Conservation (phyloP, 2,329 filamentous ascomycete genomes). For the Trichoderma sp. region DNA sequence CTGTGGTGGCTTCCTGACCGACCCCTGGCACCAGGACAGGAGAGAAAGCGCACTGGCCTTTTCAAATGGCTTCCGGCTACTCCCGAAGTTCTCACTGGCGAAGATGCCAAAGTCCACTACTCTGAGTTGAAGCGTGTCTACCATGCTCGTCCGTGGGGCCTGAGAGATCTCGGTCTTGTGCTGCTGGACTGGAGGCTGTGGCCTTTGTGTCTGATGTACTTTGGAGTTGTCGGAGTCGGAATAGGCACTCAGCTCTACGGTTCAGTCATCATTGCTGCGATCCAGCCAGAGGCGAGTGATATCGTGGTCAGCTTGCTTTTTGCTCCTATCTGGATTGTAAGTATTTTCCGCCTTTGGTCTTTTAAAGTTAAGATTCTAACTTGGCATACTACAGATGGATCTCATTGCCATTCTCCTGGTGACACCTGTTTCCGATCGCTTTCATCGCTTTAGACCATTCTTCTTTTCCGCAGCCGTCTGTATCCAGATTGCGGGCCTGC, state of each 20-base stretch:
- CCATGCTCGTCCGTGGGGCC: conserved; percentile 69
- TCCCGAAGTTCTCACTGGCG: conserved; percentile 70
- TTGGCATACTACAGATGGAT: conserved; percentile 63
- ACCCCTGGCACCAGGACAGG: conserved; percentile 71
- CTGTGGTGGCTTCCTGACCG: conserved; percentile 92
- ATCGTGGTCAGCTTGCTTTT: conserved; percentile 80
- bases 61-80: conserved; percentile 67
- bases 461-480: conserved; percentile 78
- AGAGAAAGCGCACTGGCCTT: conserved; percentile 51
- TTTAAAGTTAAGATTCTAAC: neutral
- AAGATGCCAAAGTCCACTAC: conserved; percentile 81
- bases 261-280: conserved; percentile 80
- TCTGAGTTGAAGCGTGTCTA: conserved; percentile 80
- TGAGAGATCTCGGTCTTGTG: conserved; percentile 69
- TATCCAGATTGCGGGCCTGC: conserved; percentile 79
- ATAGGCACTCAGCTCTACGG: conserved; percentile 89
- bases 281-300: conserved; percentile 70
- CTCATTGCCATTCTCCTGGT: conserved; percentile 82
- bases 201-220: conserved; percentile 89
- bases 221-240: conserved; percentile 88
- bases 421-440: conserved; percentile 83
- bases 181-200: conserved; percentile 85
- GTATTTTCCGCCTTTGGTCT: conserved; percentile 33
- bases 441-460: conserved; percentile 74
- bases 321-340: conserved; percentile 88